Evolutionary conservation across 2,329 filamentous ascomycete genomes (phyloP), one percentile per base, ranked within the genome.

Genomic region (Teratosphaeria nubilosa): DNA sequence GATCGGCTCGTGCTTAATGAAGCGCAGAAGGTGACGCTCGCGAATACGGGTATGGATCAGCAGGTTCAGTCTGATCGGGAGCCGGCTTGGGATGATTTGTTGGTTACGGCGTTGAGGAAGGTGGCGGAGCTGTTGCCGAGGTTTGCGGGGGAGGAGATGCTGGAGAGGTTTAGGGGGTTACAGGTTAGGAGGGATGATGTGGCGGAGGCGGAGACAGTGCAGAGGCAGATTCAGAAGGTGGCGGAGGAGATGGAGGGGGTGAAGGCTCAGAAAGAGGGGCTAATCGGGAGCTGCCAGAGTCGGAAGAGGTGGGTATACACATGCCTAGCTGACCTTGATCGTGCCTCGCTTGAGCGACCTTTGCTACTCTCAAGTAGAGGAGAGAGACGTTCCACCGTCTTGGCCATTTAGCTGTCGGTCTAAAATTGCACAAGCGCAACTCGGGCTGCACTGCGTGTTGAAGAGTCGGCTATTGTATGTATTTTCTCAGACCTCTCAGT

Each of bases 401-500:
- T 16, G 34, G 13, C 10, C 34, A 16, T 5, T 41, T 11, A 16
- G 9, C n/a, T 48, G n/a, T n/a, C n/a, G n/a, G 41, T 48, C 41
- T 48, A 20, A 3, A 20, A 20, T 48, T 13, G 34, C 4, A 37
- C 4, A 6, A 13, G 34, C 4, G n/a, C 41, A 48, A 20, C 9
- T 48, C 16, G 27, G 27, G 27, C 41, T 1, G 5, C 10, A 37
- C 10, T 37, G 10, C 32, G 14, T 37, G 32, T 10, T 16, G 14
- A 11, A 41, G 10, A 22, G 20, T 3, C 51, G 20, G 10, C 48
- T 64, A 68, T 54, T 69, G 62, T 30, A 80, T 79, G 58, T 78
- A 80, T 68, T 78, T 77, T 70, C 74, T 78, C 66, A 80, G 59
- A 16, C 76, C 77, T 58, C 78, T 67, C 58, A 80, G 61, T 55